A percentile compares a stretch with the other conserved stretches of the same genome.
Evolutionary conservation across 2,329 filamentous ascomycete species (phyloP).

Genomic region (Penicillium janthinellum): DNA sequence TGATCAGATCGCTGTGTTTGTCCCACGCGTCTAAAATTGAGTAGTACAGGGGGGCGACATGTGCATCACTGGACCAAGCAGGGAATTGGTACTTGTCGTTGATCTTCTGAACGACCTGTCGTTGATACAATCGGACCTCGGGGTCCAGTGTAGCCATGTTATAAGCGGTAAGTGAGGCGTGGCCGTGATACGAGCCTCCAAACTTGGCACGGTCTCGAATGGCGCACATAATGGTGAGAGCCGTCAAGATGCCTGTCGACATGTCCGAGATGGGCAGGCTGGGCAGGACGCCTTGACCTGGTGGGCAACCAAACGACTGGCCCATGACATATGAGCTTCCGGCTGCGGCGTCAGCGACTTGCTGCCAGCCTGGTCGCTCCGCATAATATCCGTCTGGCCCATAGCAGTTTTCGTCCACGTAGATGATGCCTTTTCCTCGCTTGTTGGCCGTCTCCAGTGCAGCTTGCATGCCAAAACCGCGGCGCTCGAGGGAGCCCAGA

Average conservation of each 20-base stretch:
- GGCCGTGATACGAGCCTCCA: slow-evolving; percentile 9
- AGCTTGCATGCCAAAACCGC: slow-evolving; percentile 38
- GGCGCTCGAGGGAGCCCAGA: slow-evolving; percentile 42
- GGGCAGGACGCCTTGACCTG: slow-evolving; percentile 15
- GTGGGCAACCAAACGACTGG: too few relatives aligned
- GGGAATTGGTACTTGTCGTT: neutral
- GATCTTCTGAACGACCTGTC: slow-evolving; percentile 8
- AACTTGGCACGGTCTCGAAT: neutral
- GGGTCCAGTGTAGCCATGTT: slow-evolving; percentile 8
- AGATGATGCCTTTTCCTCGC: slow-evolving; percentile 41
- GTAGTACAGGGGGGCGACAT: too few relatives aligned
- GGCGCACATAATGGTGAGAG: too few relatives aligned
- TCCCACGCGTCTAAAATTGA: slow-evolving; percentile 4
- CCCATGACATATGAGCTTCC: slow-evolving; percentile 37
- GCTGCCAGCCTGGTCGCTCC: slow-evolving; percentile 54
- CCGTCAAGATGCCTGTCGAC: slow-evolving; percentile 7
- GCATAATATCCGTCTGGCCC: slow-evolving; percentile 50
- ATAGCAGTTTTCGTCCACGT: slow-evolving; percentile 47
- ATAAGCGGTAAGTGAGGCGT: slow-evolving; percentile 8
- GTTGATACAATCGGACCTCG: slow-evolving; percentile 9
- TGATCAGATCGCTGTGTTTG: slow-evolving; percentile 11
- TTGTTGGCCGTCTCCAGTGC: slow-evolving; percentile 44
- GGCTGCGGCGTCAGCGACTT: slow-evolving; percentile 51
- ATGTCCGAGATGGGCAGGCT: slow-evolving; percentile 27
- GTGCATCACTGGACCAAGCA: too few relatives aligned